phyloP scores from a whole-genome alignment of 1,284 basidiomycete species.

The Melampsora americana region DNA sequence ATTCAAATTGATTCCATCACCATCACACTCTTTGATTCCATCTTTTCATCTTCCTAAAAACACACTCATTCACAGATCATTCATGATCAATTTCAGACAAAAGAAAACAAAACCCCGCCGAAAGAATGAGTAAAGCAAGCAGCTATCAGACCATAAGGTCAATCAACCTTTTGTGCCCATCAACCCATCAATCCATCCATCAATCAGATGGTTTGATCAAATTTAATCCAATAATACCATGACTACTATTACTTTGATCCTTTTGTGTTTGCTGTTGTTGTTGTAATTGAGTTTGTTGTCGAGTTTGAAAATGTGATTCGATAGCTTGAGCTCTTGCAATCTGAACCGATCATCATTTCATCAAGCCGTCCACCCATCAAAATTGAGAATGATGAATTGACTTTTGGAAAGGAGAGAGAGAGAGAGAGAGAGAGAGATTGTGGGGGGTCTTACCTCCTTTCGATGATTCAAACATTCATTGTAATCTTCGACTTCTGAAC shows the following conservation, averaged over 20 bases:
- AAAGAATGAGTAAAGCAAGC: too few relatives aligned
- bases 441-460: constrained; percentile 50
- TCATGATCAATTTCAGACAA: too few relatives aligned
- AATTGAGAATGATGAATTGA: background rate
- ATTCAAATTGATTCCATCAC: too few relatives aligned
- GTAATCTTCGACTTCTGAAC: constrained; percentile 53
- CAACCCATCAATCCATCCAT: too few relatives aligned
- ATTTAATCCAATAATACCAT: background rate
- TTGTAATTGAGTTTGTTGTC: background rate
- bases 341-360: background rate
- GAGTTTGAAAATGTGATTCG: constrained; percentile 1
- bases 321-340: constrained; percentile 2
- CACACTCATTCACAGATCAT: too few relatives aligned
- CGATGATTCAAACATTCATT: constrained; percentile 54
- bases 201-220: background rate
- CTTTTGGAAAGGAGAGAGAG: too few relatives aligned
- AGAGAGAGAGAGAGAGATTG: background rate
- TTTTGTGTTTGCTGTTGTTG: background rate
- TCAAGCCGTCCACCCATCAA: background rate
- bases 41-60: too few relatives aligned
- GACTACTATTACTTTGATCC: too few relatives aligned
- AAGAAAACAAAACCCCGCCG: too few relatives aligned
- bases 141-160: too few relatives aligned
- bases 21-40: too few relatives aligned
- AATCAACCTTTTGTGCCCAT: too few relatives aligned